phyloP scores from a whole-genome alignment of 2,329 filamentous ascomycete genomes.

The Drechslerella dactyloides region DNA sequence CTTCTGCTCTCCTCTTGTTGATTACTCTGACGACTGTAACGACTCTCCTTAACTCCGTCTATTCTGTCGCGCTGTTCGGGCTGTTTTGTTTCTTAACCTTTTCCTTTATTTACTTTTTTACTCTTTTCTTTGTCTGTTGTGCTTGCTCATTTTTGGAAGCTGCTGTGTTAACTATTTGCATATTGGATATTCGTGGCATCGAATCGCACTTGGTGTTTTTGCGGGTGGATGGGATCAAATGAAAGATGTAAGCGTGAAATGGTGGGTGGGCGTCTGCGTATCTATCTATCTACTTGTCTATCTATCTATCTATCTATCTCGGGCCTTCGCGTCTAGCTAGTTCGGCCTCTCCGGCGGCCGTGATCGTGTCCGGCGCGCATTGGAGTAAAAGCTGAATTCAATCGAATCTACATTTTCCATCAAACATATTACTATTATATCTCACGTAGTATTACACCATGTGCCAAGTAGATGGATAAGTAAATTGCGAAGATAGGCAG shows the following conservation, averaged over 20 bases:
- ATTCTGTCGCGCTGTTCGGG: slow-evolving; percentile 37
- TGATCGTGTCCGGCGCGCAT: background rate
- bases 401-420: slow-evolving; percentile 1
- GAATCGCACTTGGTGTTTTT: slow-evolving; percentile 27
- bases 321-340: too few species aligned
- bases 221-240: too few species aligned
- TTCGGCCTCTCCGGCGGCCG: background rate
- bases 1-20: slow-evolving; percentile 7
- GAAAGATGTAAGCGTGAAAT: slow-evolving; percentile 37
- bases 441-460: too few species aligned
- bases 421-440: slow-evolving; percentile 6
- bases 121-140: slow-evolving; percentile 8
- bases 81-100: background rate
- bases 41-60: slow-evolving; percentile 41
- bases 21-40: slow-evolving; percentile 39
- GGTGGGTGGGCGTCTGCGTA: slow-evolving; percentile 15
- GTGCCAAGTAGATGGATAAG: background rate
- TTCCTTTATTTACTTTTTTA: slow-evolving; percentile 6
- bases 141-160: too few species aligned
- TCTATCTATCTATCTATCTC: too few species aligned
- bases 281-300: too few species aligned
- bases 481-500: too few species aligned
- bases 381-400: background rate
- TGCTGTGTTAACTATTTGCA: background rate
- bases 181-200: slow-evolving; percentile 15